phyloP scores from a whole-genome alignment of 1,284 basidiomycete genomes.

The Ganoderma lingzhi region DNA sequence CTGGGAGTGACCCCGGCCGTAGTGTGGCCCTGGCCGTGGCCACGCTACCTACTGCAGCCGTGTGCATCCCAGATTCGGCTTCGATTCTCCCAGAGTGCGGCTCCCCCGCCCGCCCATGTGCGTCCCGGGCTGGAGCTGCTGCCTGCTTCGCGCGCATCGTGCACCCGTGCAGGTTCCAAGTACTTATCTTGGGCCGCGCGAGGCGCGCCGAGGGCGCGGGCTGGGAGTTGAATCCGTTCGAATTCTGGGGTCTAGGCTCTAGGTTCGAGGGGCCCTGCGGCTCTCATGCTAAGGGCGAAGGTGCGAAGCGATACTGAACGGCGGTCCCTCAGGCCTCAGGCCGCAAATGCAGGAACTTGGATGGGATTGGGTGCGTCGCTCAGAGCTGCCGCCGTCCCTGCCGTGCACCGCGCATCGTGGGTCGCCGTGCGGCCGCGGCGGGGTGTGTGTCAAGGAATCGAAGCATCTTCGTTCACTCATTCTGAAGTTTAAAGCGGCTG shows the following conservation, averaged over 20 bases:
- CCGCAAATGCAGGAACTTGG: neutral
- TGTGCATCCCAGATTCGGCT: neutral
- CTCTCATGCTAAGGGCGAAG: neutral
- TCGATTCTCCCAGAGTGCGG: neutral
- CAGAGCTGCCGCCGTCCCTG: neutral
- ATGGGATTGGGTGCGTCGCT: neutral
- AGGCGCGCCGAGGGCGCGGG: neutral
- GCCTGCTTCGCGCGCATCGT: conserved; percentile 13
- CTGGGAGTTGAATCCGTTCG: neutral
- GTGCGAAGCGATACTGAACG: neutral
- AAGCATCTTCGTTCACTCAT: neutral
- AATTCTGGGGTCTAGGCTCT: neutral
- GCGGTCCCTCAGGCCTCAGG: neutral
- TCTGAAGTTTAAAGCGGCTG: neutral
- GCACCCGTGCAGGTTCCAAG: conserved; percentile 5
- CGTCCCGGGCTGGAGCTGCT: neutral
- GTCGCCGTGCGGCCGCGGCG: neutral
- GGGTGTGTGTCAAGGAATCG: neutral
- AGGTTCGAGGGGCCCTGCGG: conserved; percentile 5
- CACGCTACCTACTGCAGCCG: conserved; percentile 8
- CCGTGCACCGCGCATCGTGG: conserved; percentile 2
- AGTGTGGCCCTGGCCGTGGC: neutral
- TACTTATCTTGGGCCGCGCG: conserved; percentile 4
- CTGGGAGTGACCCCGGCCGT: neutral
- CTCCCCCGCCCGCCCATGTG: conserved; percentile 4